These are phyloP conservation scores for Zygoascus meyerae DNA, from an alignment of 1,139 yeast species.

Conservation along the genomic window DNA sequence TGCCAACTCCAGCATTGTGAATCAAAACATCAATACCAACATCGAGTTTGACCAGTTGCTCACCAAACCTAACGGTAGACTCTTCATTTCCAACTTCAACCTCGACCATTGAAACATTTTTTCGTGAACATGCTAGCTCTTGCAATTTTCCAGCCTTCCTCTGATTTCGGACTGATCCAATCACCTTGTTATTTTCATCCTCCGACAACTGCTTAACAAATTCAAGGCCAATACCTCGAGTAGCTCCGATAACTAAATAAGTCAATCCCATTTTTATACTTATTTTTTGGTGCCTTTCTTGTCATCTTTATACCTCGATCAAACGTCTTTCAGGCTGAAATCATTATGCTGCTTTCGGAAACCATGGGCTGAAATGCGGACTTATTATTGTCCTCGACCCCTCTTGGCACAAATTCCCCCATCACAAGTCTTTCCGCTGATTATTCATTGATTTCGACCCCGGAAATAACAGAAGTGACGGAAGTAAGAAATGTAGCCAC, in stretches of 20 bases:
- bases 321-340: too few species aligned
- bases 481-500: too few species aligned
- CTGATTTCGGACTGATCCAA: conserved; percentile 30
- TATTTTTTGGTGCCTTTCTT: too few species aligned
- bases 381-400: too few species aligned
- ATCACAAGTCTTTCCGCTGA: too few species aligned
- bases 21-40: conserved; percentile 43
- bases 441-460: too few species aligned
- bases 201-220: conserved; percentile 22
- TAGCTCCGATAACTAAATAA: conserved; percentile 31
- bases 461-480: too few species aligned
- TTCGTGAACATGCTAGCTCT: conserved; percentile 16
- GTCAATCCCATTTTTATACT: conserved; percentile 2
- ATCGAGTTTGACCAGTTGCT: conserved; percentile 21
- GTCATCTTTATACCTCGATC: too few species aligned
- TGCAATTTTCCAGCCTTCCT: conserved; percentile 6
- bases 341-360: too few species aligned
- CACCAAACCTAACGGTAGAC: conserved; percentile 17
- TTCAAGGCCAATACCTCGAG: conserved; percentile 35
- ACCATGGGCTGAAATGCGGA: too few species aligned
- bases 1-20: conserved; percentile 44
- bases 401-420: too few species aligned
- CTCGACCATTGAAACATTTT: conserved; percentile 23
- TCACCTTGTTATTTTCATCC: conserved; percentile 25
- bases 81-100: conserved; percentile 24